These are phyloP conservation scores for Trichoderma breve DNA, from an alignment of 2,329 filamentous ascomycete genomes.

Conservation along the genomic window DNA sequence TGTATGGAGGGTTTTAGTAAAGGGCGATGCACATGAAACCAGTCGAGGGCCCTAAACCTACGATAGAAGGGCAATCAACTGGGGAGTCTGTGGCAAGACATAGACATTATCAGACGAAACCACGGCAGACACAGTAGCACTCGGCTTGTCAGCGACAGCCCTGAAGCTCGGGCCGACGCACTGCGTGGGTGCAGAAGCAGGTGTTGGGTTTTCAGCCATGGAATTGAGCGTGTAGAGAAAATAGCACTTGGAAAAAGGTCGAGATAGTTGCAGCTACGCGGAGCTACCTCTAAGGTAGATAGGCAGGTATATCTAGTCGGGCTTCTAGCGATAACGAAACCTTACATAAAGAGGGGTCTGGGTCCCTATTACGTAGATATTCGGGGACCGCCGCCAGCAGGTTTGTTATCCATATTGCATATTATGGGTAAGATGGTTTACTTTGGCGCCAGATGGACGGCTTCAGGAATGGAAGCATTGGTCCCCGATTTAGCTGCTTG, in stretches of 20 bases:
- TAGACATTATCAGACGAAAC: constrained; percentile 84
- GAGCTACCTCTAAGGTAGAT: constrained; percentile 4
- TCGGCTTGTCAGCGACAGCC: constrained; percentile 73
- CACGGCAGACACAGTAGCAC: constrained; percentile 81
- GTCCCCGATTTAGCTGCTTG: constrained; percentile 1
- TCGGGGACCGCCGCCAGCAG: constrained; percentile 8
- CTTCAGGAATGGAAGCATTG: constrained; percentile 5
- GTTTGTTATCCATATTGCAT: constrained; percentile 6
- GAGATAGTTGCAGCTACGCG: not conserved
- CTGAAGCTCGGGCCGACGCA: constrained; percentile 79
- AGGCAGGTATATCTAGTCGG: constrained; percentile 11
- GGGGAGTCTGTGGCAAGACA: constrained; percentile 86
- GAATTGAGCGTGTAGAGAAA: constrained; percentile 38
- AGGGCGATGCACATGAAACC: not conserved
- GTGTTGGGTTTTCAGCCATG: constrained; percentile 29
- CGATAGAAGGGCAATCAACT: constrained; percentile 96
- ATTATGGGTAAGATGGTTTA: not conserved
- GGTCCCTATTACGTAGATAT: constrained; percentile 12
- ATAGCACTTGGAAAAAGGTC: not conserved
- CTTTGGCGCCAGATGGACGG: not conserved
- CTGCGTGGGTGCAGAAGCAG: constrained; percentile 45
- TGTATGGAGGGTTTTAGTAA: constrained; percentile 42
- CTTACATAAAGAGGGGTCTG: constrained; percentile 17
- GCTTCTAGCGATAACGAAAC: constrained; percentile 11
- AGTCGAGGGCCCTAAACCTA: constrained; percentile 51